phyloP scores from a whole-genome alignment of 176 grass and related monocot genomes.

The Eremochloa ophiuroides region DNA sequence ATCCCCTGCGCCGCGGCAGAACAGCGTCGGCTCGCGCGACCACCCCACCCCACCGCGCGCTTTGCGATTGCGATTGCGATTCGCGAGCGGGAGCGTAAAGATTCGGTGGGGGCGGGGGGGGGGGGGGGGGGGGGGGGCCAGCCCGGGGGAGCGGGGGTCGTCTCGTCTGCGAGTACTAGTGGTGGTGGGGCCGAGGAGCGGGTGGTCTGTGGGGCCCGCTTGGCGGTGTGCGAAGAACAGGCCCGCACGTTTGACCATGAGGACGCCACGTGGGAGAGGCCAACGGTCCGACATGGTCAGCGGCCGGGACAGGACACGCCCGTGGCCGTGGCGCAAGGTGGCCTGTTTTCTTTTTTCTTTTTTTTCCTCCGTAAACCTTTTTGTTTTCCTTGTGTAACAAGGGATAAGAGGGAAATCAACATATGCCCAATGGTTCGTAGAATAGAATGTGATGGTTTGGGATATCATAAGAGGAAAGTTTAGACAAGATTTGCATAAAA shows the following conservation, averaged over 20 bases:
- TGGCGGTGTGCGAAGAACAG: slow-evolving; percentile 2
- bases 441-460: not conserved
- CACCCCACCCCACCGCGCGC: not conserved
- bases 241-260: not conserved
- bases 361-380: too few relatives aligned
- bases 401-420: not conserved
- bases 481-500: not conserved
- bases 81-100: too few relatives aligned
- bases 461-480: not conserved
- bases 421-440: too few relatives aligned
- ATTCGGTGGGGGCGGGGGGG: too few relatives aligned
- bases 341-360: not conserved
- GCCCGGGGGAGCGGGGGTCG: too few relatives aligned
- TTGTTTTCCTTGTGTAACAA: too few relatives aligned
- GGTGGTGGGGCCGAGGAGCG: not conserved
- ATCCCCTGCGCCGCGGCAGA: not conserved
- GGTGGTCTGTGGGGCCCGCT: not conserved
- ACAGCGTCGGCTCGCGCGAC: not conserved
- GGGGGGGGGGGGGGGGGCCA: too few relatives aligned
- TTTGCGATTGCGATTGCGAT: too few relatives aligned
- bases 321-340: not conserved
- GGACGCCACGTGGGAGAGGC: slow-evolving; percentile 15
- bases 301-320: not conserved
- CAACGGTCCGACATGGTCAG: not conserved
- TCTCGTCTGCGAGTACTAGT: too few relatives aligned